These are phyloP conservation scores for Tolypocladium ovalisporum DNA, from an alignment of 2,329 filamentous ascomycete genomes.

Conservation along the genomic window DNA sequence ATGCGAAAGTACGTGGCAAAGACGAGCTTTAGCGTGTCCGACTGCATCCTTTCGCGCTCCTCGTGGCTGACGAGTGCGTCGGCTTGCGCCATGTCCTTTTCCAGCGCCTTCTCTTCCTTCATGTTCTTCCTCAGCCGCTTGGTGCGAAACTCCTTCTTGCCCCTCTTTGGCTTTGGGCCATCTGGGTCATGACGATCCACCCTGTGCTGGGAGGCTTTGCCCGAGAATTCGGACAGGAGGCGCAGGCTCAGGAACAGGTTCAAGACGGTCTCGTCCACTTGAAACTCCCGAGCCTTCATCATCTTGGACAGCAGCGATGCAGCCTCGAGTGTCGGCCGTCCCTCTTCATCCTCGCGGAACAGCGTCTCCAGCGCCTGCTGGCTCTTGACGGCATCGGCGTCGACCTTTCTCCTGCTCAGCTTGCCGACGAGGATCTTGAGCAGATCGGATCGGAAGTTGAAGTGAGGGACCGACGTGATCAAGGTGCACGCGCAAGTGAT, in stretches of 20 bases:
- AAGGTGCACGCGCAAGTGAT: conserved; percentile 79
- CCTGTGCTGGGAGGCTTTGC: conserved; percentile 68
- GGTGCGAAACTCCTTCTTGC: conserved; percentile 77
- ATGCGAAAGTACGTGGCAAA: conserved; percentile 95
- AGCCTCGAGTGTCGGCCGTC: conserved; percentile 75
- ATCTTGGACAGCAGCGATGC: conserved; percentile 81
- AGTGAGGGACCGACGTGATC: conserved; percentile 76
- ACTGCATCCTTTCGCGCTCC: conserved; percentile 86
- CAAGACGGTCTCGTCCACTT: conserved; percentile 72
- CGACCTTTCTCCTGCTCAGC: conserved; percentile 60
- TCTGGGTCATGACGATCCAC: conserved; percentile 42
- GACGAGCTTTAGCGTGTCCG: conserved; percentile 90
- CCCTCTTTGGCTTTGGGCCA: conserved; percentile 36
- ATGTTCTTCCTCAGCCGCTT: conserved; percentile 76
- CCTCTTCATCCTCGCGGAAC: conserved; percentile 82
- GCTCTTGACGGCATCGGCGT: conserved; percentile 69
- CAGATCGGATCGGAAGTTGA: conserved; percentile 88
- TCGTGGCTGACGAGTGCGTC: conserved; percentile 88
- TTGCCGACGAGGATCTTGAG: conserved; percentile 80
- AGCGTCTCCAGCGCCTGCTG: conserved; percentile 68
- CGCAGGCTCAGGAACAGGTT: conserved; percentile 88
- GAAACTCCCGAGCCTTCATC: conserved; percentile 82
- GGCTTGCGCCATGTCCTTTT: conserved; percentile 88
- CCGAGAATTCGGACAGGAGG: conserved; percentile 75
- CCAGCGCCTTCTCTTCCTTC: conserved; percentile 76